These are phyloP conservation scores for Euryodendron excelsum DNA, from an alignment of 148 eudicot species.

Conservation along the genomic window DNA sequence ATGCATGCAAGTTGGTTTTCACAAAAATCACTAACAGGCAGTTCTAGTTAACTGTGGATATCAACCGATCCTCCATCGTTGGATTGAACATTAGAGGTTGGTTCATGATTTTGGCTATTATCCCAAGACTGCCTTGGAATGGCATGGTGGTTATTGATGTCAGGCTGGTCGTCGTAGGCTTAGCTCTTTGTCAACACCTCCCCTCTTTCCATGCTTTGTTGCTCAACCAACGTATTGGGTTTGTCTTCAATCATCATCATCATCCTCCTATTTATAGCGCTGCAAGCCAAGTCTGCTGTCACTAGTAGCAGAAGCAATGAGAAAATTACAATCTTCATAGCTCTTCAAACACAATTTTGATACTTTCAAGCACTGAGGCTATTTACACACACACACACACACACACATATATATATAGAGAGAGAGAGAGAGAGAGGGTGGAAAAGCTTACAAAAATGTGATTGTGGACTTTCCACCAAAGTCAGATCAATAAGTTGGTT, in stretches of 20 bases:
- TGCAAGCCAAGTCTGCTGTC: not conserved
- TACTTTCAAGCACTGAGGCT: not conserved
- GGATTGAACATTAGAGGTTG: not conserved
- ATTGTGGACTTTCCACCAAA: constrained; percentile 8
- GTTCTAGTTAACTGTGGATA: not conserved
- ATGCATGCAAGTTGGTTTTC: no score
- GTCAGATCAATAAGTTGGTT: not conserved
- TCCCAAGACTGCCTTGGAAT: constrained; percentile 24
- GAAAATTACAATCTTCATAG: constrained; percentile 1
- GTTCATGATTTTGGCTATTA: not conserved
- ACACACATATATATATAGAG: not conserved
- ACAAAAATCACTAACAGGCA: not conserved
- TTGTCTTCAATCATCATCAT: not conserved
- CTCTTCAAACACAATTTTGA: not conserved
- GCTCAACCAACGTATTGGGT: not conserved
- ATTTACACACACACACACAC: not conserved
- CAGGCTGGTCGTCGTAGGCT: not conserved
- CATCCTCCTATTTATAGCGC: constrained; percentile 3
- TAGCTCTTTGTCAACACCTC: not conserved
- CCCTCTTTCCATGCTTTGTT: not conserved
- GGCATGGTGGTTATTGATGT: constrained; percentile 17
- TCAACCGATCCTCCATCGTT: not conserved
- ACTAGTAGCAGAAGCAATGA: constrained; percentile 8
- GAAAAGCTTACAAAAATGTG: not conserved
- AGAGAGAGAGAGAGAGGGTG: not conserved